Evolutionary conservation across 169 alveolate species (phyloP).

Genomic region (Plasmodium sp.): DNA sequence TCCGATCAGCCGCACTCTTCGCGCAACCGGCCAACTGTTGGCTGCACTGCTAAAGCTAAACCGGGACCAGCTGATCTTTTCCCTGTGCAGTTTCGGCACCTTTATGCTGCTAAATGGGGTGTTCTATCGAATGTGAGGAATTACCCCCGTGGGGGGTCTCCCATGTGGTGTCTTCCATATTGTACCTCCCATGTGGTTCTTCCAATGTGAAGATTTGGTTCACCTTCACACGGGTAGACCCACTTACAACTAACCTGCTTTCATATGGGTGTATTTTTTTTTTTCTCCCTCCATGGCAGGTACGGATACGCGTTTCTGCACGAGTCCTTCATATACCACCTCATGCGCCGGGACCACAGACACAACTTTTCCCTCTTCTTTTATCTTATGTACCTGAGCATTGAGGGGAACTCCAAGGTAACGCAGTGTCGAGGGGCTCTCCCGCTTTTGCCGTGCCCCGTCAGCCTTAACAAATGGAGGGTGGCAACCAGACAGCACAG

Average conservation of each 20-base stretch:
- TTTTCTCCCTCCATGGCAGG: slow-evolving; percentile 54
- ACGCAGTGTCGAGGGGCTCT: neutral
- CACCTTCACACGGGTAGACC: neutral
- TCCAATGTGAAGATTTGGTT: neutral
- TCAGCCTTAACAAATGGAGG: neutral
- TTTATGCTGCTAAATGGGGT: slow-evolving; percentile 79
- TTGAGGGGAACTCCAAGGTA: slow-evolving; percentile 82
- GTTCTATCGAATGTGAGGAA: slow-evolving; percentile 81
- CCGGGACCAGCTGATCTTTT: slow-evolving; percentile 81
- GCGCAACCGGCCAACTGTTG: neutral
- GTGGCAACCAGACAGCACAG: neutral
- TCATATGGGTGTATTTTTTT: neutral
- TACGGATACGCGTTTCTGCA: slow-evolving; percentile 94
- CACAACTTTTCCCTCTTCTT: slow-evolving; percentile 98
- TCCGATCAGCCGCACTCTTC: slow-evolving; percentile 12
- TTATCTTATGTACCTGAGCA: slow-evolving; percentile 92
- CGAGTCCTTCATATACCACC: slow-evolving; percentile 96
- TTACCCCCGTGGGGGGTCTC: neutral
- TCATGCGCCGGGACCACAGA: slow-evolving; percentile 96
- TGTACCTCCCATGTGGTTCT: neutral
- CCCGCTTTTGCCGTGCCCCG: neutral
- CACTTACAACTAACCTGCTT: neutral
- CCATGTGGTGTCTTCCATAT: too few relatives aligned
- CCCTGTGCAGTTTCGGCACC: slow-evolving; percentile 83
- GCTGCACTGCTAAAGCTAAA: slow-evolving; percentile 55